A percentile compares a stretch with the other conserved stretches of the same genome.
Conservation (phyloP, 108 stramenopile genomes). For the Pseudonitzschia pungens region DNA sequence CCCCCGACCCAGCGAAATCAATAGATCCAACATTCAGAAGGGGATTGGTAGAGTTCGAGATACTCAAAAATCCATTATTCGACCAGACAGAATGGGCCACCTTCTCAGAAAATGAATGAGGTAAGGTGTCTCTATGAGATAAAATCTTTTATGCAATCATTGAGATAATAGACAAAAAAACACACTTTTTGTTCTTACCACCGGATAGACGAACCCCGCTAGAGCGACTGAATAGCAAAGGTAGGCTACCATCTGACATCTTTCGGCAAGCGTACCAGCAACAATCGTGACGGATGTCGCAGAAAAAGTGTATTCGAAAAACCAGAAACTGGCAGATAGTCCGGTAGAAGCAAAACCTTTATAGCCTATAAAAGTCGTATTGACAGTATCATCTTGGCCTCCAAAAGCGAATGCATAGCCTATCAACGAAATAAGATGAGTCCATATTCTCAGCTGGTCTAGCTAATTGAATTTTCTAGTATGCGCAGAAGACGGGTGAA, state of each 20-base stretch:
- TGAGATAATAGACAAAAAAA: constrained; percentile 50
- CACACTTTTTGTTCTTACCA: constrained; percentile 27
- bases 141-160: constrained; percentile 28
- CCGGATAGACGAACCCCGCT: constrained; percentile 84
- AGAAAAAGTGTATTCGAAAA: constrained; percentile 86
- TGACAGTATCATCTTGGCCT: constrained; percentile 39
- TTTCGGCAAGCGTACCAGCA: constrained; percentile 90
- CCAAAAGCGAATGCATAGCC: constrained; percentile 82
- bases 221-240: constrained; percentile 72
- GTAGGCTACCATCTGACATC: constrained; percentile 83
- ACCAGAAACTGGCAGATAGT: constrained; percentile 52
- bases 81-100: constrained; percentile 79
- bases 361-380: constrained; percentile 62
- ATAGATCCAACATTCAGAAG: constrained; percentile 54
- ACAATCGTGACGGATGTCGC: constrained; percentile 90
- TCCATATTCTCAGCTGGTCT: no score
- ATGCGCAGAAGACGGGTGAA: background rate
- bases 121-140: constrained; percentile 50
- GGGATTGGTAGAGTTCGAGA: constrained; percentile 45
- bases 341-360: constrained; percentile 50
- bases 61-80: constrained; percentile 72
- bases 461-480: no score
- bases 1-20: constrained; percentile 80
- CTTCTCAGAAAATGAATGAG: background rate
- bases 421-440: background rate